Percentiles rank a stretch among this genome's conserved stretches.
Conservation (phyloP, 179 eudicot species). For the Spergularia azorica region DNA sequence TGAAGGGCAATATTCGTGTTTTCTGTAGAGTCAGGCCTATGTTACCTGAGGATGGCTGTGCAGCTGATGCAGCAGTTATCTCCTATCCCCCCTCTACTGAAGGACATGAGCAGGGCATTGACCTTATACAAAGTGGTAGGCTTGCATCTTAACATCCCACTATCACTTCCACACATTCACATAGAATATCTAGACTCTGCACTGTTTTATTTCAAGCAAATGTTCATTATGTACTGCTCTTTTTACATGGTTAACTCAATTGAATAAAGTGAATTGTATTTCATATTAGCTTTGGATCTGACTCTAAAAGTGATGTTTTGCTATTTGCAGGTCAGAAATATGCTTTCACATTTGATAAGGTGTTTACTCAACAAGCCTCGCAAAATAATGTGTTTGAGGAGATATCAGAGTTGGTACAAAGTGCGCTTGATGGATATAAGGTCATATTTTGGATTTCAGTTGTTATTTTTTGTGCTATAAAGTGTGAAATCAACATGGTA, state of each 20-base stretch:
- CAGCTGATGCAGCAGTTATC: conserved; percentile 44
- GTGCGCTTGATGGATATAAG: conserved; percentile 91
- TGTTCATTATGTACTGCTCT: neutral
- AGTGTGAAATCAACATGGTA: neutral
- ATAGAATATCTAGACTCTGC: too few relatives aligned
- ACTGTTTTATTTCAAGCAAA: neutral
- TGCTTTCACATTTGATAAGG: conserved; percentile 75
- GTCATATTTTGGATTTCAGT: conserved; percentile 31
- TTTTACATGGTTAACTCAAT: neutral
- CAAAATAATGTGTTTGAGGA: conserved; percentile 70
- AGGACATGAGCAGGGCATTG: conserved; percentile 64
- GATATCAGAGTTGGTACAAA: conserved; percentile 77
- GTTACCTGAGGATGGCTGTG: conserved; percentile 64
- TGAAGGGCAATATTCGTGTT: conserved; percentile 85
- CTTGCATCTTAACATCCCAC: neutral
- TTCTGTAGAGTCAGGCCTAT: conserved; percentile 79
- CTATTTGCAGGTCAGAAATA: conserved; percentile 57
- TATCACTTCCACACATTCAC: neutral
- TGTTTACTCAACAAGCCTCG: conserved; percentile 59
- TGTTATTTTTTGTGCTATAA: neutral
- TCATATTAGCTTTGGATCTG: neutral
- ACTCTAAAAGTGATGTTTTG: neutral
- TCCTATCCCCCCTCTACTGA: conserved; percentile 58
- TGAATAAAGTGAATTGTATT: neutral
- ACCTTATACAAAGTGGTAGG: conserved; percentile 60